phyloP scores from a whole-genome alignment of 495 filamentous ascomycete species.

The Glutinoglossum americanum region DNA sequence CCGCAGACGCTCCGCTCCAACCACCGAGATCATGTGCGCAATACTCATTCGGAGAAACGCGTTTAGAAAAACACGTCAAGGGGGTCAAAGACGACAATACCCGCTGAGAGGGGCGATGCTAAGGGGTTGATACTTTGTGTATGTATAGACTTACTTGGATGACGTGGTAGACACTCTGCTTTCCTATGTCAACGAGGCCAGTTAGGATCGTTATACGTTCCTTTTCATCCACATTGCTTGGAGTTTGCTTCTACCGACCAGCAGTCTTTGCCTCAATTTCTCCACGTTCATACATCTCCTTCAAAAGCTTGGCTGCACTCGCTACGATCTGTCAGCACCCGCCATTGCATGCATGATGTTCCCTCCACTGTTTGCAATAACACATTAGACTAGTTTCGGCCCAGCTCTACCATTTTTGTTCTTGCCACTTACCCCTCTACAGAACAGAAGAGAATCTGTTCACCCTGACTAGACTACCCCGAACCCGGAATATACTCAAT shows the following conservation, averaged over 20 bases:
- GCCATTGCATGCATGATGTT: not conserved
- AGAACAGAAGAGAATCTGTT: too few relatives aligned
- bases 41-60: not conserved
- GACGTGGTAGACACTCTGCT: conserved; percentile 41
- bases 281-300: conserved; percentile 37
- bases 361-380: not conserved
- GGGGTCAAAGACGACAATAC: too few relatives aligned
- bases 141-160: conserved; percentile 20
- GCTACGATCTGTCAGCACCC: conserved; percentile 15
- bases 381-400: not conserved
- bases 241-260: conserved; percentile 19
- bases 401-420: not conserved
- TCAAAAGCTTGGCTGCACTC: conserved; percentile 37
- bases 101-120: too few relatives aligned
- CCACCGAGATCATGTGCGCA: not conserved
- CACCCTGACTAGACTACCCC: not conserved
- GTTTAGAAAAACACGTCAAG: not conserved
- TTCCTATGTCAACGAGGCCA: conserved; percentile 20
- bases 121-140: not conserved
- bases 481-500: not conserved
- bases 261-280: conserved; percentile 35
- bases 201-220: not conserved
- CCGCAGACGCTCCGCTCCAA: not conserved
- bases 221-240: not conserved
- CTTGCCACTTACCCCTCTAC: too few relatives aligned